These are phyloP conservation scores for Colletotrichum gigasporum DNA, from an alignment of 2,329 filamentous ascomycete genomes.

Conservation along the genomic window DNA sequence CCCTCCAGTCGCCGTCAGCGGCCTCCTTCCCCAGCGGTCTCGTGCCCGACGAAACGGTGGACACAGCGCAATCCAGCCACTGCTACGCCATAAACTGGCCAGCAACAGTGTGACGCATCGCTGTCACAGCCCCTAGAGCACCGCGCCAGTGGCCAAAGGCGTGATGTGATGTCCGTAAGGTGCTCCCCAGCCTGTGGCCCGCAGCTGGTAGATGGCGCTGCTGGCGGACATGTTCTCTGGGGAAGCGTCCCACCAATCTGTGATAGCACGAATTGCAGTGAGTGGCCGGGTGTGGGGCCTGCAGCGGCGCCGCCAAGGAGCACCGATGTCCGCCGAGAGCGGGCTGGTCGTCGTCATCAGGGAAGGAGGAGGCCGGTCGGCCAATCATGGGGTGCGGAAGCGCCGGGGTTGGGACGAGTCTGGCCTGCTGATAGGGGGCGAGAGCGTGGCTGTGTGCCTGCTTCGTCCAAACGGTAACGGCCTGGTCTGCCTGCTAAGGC, in stretches of 20 bases:
- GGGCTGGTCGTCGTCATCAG: constrained; percentile 30
- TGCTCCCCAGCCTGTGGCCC: too few species aligned
- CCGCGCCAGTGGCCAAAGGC: neutral
- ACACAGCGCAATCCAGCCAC: constrained; percentile 7
- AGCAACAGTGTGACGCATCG: constrained; percentile 6
- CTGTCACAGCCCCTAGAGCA: constrained; percentile 19
- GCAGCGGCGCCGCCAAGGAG: constrained; percentile 30
- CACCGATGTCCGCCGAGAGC: constrained; percentile 29
- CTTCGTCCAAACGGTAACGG: constrained; percentile 26
- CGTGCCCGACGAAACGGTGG: constrained; percentile 7
- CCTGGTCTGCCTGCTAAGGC: too few species aligned
- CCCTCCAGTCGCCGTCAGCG: constrained; percentile 7
- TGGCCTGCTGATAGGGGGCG: constrained; percentile 17
- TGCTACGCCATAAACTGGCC: neutral
- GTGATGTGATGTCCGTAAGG: too few species aligned
- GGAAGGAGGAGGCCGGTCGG: constrained; percentile 3
- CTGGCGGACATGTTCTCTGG: too few species aligned
- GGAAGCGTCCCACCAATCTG: too few species aligned
- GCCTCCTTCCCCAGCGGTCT: constrained; percentile 2
- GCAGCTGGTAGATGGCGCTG: too few species aligned
- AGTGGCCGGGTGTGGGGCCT: constrained; percentile 23
- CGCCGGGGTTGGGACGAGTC: constrained; percentile 1
- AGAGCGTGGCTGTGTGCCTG: constrained; percentile 14
- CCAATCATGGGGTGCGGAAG: constrained; percentile 14
- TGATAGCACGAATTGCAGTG: too few species aligned